A percentile compares a stretch with the other conserved stretches of the same genome.
Evolutionary conservation across 371 early-diverging fungal species (phyloP).

Genomic region (Neoconidiobolus thromboides): DNA sequence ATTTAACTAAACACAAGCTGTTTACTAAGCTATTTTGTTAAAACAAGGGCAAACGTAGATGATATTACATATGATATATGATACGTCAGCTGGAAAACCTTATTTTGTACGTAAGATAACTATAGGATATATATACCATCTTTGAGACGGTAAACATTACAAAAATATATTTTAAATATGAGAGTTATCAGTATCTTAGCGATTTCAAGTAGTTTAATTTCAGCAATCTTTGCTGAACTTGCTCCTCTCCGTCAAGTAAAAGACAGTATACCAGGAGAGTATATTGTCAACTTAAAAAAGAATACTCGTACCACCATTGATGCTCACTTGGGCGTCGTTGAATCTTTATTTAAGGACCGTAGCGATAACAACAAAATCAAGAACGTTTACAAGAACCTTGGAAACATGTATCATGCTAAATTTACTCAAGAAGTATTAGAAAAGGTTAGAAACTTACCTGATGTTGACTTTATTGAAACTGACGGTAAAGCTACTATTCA

Average conservation of each 20-base stretch:
- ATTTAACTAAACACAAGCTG: too few species aligned
- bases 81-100: too few species aligned
- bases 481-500: not conserved
- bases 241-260: not conserved
- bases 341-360: not conserved
- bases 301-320: not conserved
- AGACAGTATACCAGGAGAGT: not conserved
- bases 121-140: too few species aligned
- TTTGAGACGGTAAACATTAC: too few species aligned
- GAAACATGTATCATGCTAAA: not conserved
- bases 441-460: not conserved
- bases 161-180: not conserved
- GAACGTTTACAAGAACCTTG: not conserved
- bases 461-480: not conserved
- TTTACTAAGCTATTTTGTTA: too few species aligned
- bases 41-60: too few species aligned
- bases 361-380: not conserved
- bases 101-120: too few species aligned
- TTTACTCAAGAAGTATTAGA: not conserved
- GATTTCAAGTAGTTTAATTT: not conserved
- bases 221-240: conserved; percentile 2
- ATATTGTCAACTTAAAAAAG: not conserved
- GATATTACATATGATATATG: too few species aligned
- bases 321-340: not conserved
- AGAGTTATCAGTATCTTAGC: not conserved